phyloP scores from a whole-genome alignment of 306 rosid genomes.

The Malus domestica region DNA sequence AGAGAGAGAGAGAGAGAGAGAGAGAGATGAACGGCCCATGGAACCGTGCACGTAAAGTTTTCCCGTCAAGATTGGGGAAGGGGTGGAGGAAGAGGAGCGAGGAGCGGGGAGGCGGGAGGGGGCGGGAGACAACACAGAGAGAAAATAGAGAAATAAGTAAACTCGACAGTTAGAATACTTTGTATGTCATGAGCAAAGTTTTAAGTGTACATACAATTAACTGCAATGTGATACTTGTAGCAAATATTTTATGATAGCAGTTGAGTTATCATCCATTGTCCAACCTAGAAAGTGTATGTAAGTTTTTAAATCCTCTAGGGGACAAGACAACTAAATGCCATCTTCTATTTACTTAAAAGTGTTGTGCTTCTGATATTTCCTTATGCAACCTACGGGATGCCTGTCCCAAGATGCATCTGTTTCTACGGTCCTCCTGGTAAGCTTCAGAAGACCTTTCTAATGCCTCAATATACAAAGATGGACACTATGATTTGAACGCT shows the following conservation, averaged over 20 bases:
- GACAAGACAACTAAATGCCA: neutral
- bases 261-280: neutral
- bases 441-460: neutral
- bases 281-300: neutral
- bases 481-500: neutral
- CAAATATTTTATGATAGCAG: neutral
- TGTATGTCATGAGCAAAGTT: no score
- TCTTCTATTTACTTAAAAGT: neutral
- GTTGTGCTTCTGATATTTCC: neutral
- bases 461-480: neutral
- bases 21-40: no score
- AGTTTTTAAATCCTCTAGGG: neutral
- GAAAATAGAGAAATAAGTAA: no score
- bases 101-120: no score
- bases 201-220: neutral
- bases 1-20: no score
- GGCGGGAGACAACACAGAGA: no score
- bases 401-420: neutral
- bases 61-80: no score
- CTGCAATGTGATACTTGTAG: neutral
- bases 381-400: neutral
- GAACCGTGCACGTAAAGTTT: no score
- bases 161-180: no score
- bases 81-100: no score
- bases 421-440: neutral